Base-by-base conservation (phyloP, 768 basidiomycete species). In the Amanita rimosa region DNA sequence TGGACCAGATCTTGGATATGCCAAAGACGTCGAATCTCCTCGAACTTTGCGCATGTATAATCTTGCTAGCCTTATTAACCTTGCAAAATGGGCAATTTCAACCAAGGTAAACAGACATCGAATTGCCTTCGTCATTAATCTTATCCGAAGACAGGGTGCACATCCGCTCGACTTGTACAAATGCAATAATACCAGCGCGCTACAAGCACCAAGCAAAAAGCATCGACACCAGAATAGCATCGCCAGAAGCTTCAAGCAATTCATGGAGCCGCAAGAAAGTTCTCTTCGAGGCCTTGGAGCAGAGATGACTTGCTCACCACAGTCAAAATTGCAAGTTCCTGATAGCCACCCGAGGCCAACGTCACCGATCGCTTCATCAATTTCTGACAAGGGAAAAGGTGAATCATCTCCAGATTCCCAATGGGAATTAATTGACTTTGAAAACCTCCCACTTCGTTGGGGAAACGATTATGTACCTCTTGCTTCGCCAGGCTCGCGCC, bases 391-490 rank as follows among this genome's bases (percentile, higher is more conserved):
- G 58, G 31, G 51, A 65, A 38, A 22, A 55, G 69, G 27, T 9
- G 47, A 48, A 34, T 49, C 44, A 33, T 46, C 40, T 1, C 24
- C 37, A 4, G 47, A 48, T 10, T 37, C 46, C 8, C 36, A 36
- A 27, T 49, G 48, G 48, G 48, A 49, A 22, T n/a, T 49, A 16
- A 17, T 49, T 60, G 58, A 88, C 5, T 70, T 88, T 0, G 86
- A 89, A 10, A 76, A 78, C 41, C 64, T 85, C 7, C 84, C 86
- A 1, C 57, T 90, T 39, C 76, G 85, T 27, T 92, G 89, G 89
- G 85, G 87, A n/a, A 83, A 83, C 0, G 89, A 92, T 61, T 91
- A 76, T 58, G 84, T 87, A 2, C 81, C 85, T 0, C 73, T 92
- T n/a, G 85, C 85, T 4, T 64, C 74, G 2, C 62, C 73, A 21